Evolutionary conservation across 2,329 filamentous ascomycete genomes (phyloP).

Genomic region (Cladosporium sp.): DNA sequence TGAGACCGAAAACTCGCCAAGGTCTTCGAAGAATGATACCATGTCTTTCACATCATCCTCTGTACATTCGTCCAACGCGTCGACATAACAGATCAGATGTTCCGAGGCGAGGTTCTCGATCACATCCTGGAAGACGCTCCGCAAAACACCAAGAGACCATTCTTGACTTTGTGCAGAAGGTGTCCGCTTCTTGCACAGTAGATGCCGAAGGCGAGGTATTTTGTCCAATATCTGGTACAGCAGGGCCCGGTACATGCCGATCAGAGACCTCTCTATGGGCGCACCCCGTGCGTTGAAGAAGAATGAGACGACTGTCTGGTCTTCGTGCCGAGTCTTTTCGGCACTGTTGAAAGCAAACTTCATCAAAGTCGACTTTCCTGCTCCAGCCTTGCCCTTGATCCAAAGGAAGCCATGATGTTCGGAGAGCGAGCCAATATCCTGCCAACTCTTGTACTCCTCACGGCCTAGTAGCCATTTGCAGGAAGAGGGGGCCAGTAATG

Average conservation of each 20-base stretch:
- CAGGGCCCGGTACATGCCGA: neutral
- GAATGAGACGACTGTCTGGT: neutral
- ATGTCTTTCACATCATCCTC: neutral
- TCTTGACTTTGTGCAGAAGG: neutral
- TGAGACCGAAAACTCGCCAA: neutral
- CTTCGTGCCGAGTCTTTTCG: neutral
- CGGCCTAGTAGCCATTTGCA: neutral
- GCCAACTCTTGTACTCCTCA: neutral
- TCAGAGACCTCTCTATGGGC: neutral
- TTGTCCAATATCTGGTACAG: neutral
- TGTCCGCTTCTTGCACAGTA: neutral
- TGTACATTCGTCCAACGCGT: neutral
- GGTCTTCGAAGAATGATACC: neutral
- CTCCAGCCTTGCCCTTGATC: neutral
- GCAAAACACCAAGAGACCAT: neutral
- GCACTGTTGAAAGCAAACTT: neutral
- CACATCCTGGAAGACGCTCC: neutral
- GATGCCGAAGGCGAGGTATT: neutral
- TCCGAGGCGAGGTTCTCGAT: neutral
- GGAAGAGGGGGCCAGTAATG: neutral
- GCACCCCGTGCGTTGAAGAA: neutral
- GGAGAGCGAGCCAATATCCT: neutral
- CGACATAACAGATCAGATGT: neutral
- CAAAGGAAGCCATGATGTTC: neutral
- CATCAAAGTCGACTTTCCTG: neutral